Evolutionary conservation across 2,329 filamentous ascomycete genomes (phyloP), one percentile per base, ranked within the genome.

Genomic region (Pseudocercospora fijiensis): DNA sequence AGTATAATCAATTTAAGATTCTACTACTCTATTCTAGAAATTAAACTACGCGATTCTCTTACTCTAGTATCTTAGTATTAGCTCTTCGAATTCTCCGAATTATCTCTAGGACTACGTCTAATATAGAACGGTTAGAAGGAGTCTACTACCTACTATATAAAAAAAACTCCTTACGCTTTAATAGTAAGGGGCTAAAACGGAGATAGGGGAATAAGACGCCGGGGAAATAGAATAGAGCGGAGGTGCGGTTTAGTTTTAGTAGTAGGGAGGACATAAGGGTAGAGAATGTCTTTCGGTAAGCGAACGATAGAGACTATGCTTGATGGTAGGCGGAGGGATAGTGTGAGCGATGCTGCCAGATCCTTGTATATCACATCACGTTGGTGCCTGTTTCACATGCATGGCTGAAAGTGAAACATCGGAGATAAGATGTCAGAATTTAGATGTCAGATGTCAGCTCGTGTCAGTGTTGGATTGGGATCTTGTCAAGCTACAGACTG

Each of bases 31-130:
- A 70, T 73, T 24, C 70, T 72, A 4, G 69, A 71, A 3, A 67
- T 74, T 22, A 61, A 65, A 53, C 70, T n/a, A 74, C 45, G 72
- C 71, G 7, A 58, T 74, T 26, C 57, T 26, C 57, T 71, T 2
- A 70, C 71, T 5, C 57, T 73, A 8, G 68, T 69, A 5, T 62
- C 70, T 0, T 61, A 67, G 33, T 67, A 72, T 58, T 64, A 67
- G 49, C 58, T n/a, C n/a, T n/a, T 60, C 64, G 13, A 65, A 70
- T 18, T 28, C 58, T 27, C n/a, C 43, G 24, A 27, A 33, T n/a
- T 24, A 58, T 18, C 16, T 52, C 11, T 28, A 57, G 26, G 57
- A 57, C n/a, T n/a, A n/a, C n/a, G n/a, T n/a, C n/a, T n/a, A n/a
- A n/a, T n/a, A n/a, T n/a, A n/a, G n/a, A n/a, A n/a, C n/a, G n/a